Conservation (phyloP, 2,329 filamentous ascomycete species). For the Colletotrichum viniferum region DNA sequence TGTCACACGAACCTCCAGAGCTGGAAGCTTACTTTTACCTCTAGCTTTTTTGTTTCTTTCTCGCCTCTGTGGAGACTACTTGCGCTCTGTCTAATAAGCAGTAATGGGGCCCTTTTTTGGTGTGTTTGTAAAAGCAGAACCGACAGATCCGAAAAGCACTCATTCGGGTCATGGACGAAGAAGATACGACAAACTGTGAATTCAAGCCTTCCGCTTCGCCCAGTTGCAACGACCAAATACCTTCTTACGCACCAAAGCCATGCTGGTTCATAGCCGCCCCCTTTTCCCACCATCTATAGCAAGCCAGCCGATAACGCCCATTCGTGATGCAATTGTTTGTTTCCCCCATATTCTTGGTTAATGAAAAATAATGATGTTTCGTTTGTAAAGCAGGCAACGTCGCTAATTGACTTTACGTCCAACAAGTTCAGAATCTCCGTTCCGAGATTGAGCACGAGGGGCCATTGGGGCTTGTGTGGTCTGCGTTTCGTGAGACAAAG, state of each 20-base stretch:
- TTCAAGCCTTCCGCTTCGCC: constrained; percentile 6
- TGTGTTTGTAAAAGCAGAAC: background rate
- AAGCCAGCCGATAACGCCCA: constrained; percentile 19
- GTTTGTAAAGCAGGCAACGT: constrained; percentile 11
- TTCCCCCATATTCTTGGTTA: constrained; percentile 2
- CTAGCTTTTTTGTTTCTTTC: background rate
- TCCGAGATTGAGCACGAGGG: background rate
- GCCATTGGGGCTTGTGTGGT: background rate
- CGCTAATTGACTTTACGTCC: background rate
- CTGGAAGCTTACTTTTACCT: background rate
- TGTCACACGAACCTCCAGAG: background rate
- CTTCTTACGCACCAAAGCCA: constrained; percentile 8
- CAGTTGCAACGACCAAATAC: background rate
- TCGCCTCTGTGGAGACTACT: background rate
- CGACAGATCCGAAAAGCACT: background rate
- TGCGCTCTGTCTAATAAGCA: constrained; percentile 5
- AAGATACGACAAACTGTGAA: background rate
- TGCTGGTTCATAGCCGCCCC: background rate
- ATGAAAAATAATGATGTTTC: background rate
- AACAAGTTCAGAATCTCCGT: background rate
- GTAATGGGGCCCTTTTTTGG: background rate
- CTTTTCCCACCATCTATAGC: constrained; percentile 17
- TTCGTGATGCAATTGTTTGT: constrained; percentile 15
- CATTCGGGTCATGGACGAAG: background rate
- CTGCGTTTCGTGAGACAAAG: background rate